phyloP scores from a whole-genome alignment of 805 yeast species.

The Metschnikowia hibisci region DNA sequence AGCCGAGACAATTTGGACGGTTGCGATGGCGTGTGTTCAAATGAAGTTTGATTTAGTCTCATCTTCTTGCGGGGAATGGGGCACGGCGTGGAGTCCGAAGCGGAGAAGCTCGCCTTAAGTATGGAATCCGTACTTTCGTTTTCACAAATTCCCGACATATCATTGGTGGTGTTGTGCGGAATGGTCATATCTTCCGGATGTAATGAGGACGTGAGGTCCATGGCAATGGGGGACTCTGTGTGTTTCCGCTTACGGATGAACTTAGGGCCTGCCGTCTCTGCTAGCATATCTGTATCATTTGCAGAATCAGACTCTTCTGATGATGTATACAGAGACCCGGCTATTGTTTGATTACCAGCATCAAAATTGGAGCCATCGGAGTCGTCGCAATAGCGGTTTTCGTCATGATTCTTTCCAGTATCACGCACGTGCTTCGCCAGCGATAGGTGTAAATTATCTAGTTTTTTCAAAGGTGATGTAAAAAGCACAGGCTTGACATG shows the following conservation, averaged over 20 bases:
- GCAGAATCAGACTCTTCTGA: constrained; percentile 9
- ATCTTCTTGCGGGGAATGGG: constrained; percentile 39
- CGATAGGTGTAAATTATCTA: constrained; percentile 29
- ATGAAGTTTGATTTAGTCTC: constrained; percentile 21
- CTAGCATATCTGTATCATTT: constrained; percentile 8
- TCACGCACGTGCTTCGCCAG: background rate
- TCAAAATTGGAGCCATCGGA: constrained; percentile 6
- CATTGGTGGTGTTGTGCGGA: constrained; percentile 10
- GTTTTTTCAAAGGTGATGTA: constrained; percentile 34
- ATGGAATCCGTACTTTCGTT: constrained; percentile 15
- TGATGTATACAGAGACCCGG: constrained; percentile 13
- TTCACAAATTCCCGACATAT: constrained; percentile 19
- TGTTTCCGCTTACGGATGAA: constrained; percentile 27
- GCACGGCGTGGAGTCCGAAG: constrained; percentile 43
- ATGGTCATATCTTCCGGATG: constrained; percentile 6
- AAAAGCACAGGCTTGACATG: constrained; percentile 16
- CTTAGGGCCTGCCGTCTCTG: constrained; percentile 17
- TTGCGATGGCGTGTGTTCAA: constrained; percentile 21
- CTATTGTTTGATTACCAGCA: constrained; percentile 28
- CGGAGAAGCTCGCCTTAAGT: constrained; percentile 27
- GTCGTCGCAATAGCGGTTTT: constrained; percentile 7
- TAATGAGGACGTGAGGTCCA: constrained; percentile 24
- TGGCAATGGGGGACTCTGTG: constrained; percentile 24
- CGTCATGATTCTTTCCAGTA: background rate
- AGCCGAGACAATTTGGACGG: constrained; percentile 17